Evolutionary conservation across 2,329 filamentous ascomycete species (phyloP), one percentile per base, ranked within the genome.

Genomic region (Tolypocladium album): DNA sequence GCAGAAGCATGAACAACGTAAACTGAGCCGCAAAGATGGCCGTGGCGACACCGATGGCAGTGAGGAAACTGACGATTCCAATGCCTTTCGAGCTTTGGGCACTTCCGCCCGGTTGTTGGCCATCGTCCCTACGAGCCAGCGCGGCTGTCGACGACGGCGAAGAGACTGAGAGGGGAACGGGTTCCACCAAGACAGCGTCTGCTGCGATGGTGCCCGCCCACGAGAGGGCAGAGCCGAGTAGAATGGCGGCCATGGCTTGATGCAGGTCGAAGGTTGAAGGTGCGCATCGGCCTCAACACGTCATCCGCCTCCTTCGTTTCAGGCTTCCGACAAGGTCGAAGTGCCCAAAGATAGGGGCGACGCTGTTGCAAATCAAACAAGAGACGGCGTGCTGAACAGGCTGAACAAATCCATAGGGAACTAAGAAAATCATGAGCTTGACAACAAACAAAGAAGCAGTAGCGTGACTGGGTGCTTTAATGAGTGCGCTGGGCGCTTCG

Each of bases 1-100:
- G 86, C 50, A 96, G 76, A 1, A 94, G 67, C 8, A 91, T 71
- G 71, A 96, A 96, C n/a, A 88, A 68, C 13, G 87, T 68, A 42
- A 91, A 76, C 69, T 87, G 85, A 6, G 87, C 74, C 1, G 77
- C 80, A 62, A 89, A 90, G 59, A 89, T 73, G 22, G 83, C 73
- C 55, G 88, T 69, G 68, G 86, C 86, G 57, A 84, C 81, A 42
- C 78, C 79, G 63, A 90, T 69, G 50, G 88, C 87, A 57, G 87
- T 84, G 42, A 89, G 67, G 65, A 90, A 90, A 56, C 64, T 72
- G 47, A 72, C 64, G 17, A 76, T 69, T 2, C 74, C 73, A 2
- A 75, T 71, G 8, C 74, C 74, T 71, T 79, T 68, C 72, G 78
- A 69, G 70, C 80, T 65, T 66, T 80, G 61, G 68, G 80, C 68